Base-by-base conservation (phyloP, 129 eudicot species). In the Deinandra increscens region DNA sequence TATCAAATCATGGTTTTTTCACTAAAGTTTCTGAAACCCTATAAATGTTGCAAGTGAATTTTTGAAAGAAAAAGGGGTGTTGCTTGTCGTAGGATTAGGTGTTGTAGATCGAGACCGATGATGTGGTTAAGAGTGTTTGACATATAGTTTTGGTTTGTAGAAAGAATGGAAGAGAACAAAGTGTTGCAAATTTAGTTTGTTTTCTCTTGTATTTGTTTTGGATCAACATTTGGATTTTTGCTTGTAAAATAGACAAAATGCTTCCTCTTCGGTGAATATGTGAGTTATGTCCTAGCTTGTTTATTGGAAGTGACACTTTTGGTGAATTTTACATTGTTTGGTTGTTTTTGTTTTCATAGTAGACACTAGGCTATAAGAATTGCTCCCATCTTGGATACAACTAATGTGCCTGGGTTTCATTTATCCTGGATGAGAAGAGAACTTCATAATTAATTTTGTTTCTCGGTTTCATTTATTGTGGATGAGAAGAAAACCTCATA, bases 1-100 rank as follows among this genome's bases (percentile, higher is more conserved):
- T 80, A 89, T 94, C 82, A 94, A 94, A 84, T 79, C 85, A 80
- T 83, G 90, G 90, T 94, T 94, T 70, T 93, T 93, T 69, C 70
- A 79, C 41, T 88, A 66, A 56, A 81, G 22, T 66, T 49, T 75
- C 13, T 19, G 1, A 67, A 66, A 19, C 31, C 22, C n/a, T 45
- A 59, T 31, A 48, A 68, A 68, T 49, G 75, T 68, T 75, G 75
- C 65, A 76, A 60, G 70, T 69, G 70, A 69, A 69, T 77, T 77
- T 77, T 69, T 65, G 42, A 64, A 63, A 17, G 54, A 67, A 69
- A 60, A 31, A n/a, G n/a, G n/a, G 46, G 26, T 26, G 49, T n/a
- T 59, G 53, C 58, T 14, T 77, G 58, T 69, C 59, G 13, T 51
- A 77, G 68, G 60, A 60, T 61, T 77, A 77, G 66, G 81, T 33